These are phyloP conservation scores for Verticillium nubilum DNA, from an alignment of 2,329 filamentous ascomycete species.

Conservation along the genomic window DNA sequence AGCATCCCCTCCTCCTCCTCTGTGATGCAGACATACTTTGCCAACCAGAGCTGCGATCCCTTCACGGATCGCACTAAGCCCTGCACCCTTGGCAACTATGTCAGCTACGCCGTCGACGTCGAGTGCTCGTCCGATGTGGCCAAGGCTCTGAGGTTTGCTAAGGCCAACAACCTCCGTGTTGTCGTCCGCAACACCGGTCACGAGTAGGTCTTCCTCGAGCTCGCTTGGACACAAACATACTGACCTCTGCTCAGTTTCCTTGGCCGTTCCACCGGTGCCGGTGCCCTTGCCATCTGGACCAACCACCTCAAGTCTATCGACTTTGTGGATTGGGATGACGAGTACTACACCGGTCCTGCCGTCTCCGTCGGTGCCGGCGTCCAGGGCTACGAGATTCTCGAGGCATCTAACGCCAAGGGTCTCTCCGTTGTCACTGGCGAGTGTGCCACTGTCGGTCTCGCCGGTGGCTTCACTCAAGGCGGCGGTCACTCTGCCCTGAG, in stretches of 20 bases:
- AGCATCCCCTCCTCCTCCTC: conserved; percentile 32
- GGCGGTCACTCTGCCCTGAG: conserved; percentile 39
- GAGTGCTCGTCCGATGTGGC: conserved; percentile 22
- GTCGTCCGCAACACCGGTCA: conserved; percentile 28
- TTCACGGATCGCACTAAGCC: conserved; percentile 30
- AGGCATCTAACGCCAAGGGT: conserved; percentile 23
- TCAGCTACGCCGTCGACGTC: conserved; percentile 32
- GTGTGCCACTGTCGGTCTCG: conserved; percentile 19
- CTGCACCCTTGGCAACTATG: conserved; percentile 39
- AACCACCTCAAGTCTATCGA: conserved; percentile 34
- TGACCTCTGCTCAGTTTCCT: conserved; percentile 15
- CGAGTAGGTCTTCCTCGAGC: conserved; percentile 13
- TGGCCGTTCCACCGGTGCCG: conserved; percentile 30
- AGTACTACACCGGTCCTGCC: conserved; percentile 43
- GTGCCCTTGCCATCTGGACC: conserved; percentile 31
- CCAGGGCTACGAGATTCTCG: conserved; percentile 38
- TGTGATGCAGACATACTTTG: conserved; percentile 32
- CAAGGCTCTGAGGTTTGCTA: conserved; percentile 24
- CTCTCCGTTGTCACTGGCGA: conserved; percentile 11
- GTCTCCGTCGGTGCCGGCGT: conserved; percentile 50
- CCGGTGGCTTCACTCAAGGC: conserved; percentile 42
- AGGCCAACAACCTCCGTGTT: conserved; percentile 27
- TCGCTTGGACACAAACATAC: background rate
- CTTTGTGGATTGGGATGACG: conserved; percentile 31
- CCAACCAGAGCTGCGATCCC: conserved; percentile 31